Conservation (phyloP, 2,329 filamentous ascomycete species). For the Epicoccum nigrum region DNA sequence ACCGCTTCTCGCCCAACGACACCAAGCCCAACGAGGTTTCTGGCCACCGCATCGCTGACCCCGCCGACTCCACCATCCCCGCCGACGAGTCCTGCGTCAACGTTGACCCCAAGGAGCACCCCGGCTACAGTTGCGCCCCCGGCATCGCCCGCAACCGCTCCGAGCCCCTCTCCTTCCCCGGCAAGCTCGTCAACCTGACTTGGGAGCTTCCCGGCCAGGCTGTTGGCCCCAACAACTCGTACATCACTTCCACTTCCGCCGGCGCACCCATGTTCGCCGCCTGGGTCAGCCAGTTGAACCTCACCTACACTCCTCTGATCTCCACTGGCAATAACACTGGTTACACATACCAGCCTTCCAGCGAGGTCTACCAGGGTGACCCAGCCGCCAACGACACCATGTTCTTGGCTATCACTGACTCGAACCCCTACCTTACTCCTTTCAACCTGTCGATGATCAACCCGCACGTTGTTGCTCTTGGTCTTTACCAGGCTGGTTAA, state of each 20-base stretch:
- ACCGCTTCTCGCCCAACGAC: constrained; percentile 67
- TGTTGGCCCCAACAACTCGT: constrained; percentile 82
- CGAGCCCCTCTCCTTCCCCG: constrained; percentile 74
- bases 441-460: constrained; percentile 79
- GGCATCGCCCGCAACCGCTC: constrained; percentile 72
- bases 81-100: constrained; percentile 63
- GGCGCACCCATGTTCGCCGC: constrained; percentile 68
- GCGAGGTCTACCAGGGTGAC: constrained; percentile 70
- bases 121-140: constrained; percentile 65
- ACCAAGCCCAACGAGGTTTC: constrained; percentile 68
- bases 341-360: constrained; percentile 74
- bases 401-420: constrained; percentile 77
- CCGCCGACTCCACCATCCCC: constrained; percentile 56
- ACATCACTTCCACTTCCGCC: constrained; percentile 68
- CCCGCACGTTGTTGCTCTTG: constrained; percentile 75
- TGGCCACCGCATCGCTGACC: constrained; percentile 63
- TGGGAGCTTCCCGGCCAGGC: constrained; percentile 74
- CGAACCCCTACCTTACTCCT: constrained; percentile 70
- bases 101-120: constrained; percentile 58
- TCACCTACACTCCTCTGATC: constrained; percentile 63
- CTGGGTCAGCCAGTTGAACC: constrained; percentile 75
- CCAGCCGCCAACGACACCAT: constrained; percentile 78
- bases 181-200: constrained; percentile 70
- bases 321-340: constrained; percentile 68
- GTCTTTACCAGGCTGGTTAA: constrained; percentile 79